Evolutionary conservation across 805 yeast species (phyloP), one percentile per base, ranked within the genome.

Genomic region (Yamadazyma sp.): DNA sequence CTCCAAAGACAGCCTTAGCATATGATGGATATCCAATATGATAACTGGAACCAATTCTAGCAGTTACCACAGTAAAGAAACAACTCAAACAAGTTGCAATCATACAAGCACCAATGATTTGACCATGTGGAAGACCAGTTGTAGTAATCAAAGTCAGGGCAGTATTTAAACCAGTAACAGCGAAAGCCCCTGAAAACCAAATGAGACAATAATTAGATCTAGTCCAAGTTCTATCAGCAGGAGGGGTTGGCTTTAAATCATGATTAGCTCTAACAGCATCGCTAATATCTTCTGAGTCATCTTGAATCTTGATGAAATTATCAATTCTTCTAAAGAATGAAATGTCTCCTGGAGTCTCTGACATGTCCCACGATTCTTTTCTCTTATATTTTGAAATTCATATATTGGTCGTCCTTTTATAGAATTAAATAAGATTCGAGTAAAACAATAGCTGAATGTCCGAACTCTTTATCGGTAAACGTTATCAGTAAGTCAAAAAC

Each of bases 161-260:
- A 22, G 46, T 39, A 25, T 42, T 42, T 26, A 33, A 42, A 23
- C 39, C 46, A 13, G 39, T 42, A 14, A 42, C 25, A 26, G 39
- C 39, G 19, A 42, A 28, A 19, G 39, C 26, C 24, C 40, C 31
- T 34, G 39, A 43, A 15, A 42, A 39, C 43, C 43, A 42, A 19
- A 42, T 39, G 8, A 39, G 20, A n/a, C 39, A 19, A 29, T 33
- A 42, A 18, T 42, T 42, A 21, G 39, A 42, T 11, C 23, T 19
- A 16, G 26, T 30, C 46, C 46, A 42, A n/a, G 46, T 42, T 33
- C 46, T 36, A 14, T 42, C 43, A 31, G 39, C 26, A 2, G 36
- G 37, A 13, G 41, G 37, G 8, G 41, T 42, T 12, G 46, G 46
- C 11, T 42, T 39, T n/a, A 42, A 25, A 27, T 42, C 46, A 7